Base-by-base conservation (phyloP, 805 yeast species). In the Wickerhamiella azyma region DNA sequence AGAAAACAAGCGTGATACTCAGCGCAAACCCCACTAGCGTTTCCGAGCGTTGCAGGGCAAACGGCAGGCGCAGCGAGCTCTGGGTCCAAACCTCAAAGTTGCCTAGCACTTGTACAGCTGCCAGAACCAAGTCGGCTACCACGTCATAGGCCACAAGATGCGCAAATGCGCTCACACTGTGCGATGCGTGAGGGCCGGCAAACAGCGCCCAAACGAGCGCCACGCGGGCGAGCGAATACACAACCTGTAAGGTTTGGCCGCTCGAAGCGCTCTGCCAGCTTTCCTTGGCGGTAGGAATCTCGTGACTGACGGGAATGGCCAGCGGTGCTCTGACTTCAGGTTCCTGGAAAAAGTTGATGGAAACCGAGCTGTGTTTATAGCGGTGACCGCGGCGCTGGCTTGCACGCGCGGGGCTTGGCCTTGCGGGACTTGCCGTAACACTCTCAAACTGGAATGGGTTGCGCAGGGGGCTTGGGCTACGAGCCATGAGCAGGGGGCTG, bases 261-360 rank as follows among this genome's bases (percentile, higher is more conserved):
- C 65, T 55, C 1, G 73, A 71, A 48, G 85, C 67, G 48, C 85
- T 79, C 18, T 68, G 68, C 28, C 74, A 52, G 43, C 84, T 70
- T 59, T 89, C 96, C 13, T 59, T 59, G 13, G 72, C 56, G 37
- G 69, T 79, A 1, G 96, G 96, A 8, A 86, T 77, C 14, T 86
- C 84, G 52, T 79, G 72, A 55, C 72, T 72, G 30, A 72, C 73
- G 0, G 86, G 84, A 14, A 78, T 65, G 37, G 76, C 69, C 30
- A 69, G 64, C 0, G 86, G 81, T 4, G 81, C 78, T 32, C 79
- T 69, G 36, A 70, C 75, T 13, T 86, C 81, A 1, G 96, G 95
- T 58, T 89, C 96, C 62, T 85, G 95, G 60, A 92, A 89, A 60
- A 89, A 73, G 61, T 89, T 88, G 92, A 89, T 82, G 5, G 95